Evolutionary conservation across 2,329 filamentous ascomycete species (phyloP), one percentile per base, ranked within the genome.

Genomic region (Salinomyces thailandicus): DNA sequence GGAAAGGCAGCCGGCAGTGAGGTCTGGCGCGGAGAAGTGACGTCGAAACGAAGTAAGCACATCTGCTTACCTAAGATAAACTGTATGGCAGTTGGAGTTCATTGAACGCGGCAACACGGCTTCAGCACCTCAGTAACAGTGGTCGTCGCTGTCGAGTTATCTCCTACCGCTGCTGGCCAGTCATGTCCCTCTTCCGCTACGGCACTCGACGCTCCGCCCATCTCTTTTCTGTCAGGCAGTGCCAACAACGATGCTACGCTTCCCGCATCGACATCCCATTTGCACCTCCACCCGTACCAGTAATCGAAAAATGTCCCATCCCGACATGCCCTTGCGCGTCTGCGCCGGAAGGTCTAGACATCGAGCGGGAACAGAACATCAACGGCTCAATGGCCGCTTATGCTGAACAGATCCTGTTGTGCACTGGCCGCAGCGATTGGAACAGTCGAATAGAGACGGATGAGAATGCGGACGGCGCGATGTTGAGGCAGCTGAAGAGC

Each of bases 391-490:
- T 94, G 62, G 69, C 81, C 2, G 67, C 71, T 1, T 93, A 94
- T 56, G 70, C 77, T 1, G 80, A 93, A 59, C 86, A 95, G 49
- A 73, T 95, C 3, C 61, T 96, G 7, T 69, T 95, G 11, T 87
- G 81, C 44, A 93, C 86, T 0, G 86, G 85, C 4, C 75, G 77
- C 42, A 63, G 71, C 18, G 83, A 93, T 62, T 95, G 87, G 87
- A 67, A 71, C 18, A 87, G 81, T 53, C 74, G 75, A 39, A 93
- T 95, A 44, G 86, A 93, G 56, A 79, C 93, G 31, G 85, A 93
- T 41, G 75, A 79, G 12, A 18, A 33, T 12, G 56, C 61, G 20
- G 57, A 62, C 2, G 57, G 66, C 17, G 61, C 60, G 11, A 68
- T 87, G 13, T 77, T 79, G 5, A 76, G 79, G 24, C 78, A 83